Conservation (phyloP, 2,329 filamentous ascomycete species). For the Colletotrichum viniferum region DNA sequence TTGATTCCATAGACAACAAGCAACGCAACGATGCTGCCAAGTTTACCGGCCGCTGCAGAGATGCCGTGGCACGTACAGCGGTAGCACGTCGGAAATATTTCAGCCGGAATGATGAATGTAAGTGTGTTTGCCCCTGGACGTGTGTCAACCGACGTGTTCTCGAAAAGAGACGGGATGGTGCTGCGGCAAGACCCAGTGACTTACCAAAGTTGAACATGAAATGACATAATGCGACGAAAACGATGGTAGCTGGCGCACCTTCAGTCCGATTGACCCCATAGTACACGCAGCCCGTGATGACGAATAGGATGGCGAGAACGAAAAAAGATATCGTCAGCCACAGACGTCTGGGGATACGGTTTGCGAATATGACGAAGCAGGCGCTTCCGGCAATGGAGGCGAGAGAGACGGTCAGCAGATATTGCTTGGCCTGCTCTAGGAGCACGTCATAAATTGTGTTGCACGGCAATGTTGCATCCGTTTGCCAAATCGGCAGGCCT, state of each 20-base stretch:
- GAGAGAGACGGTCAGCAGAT: slow-evolving; percentile 55
- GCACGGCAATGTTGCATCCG: slow-evolving; percentile 51
- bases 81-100: slow-evolving; percentile 69
- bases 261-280: slow-evolving; percentile 48
- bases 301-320: slow-evolving; percentile 48
- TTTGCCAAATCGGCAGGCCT: slow-evolving; percentile 54
- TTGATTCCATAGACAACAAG: slow-evolving; percentile 57
- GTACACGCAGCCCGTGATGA: slow-evolving; percentile 55
- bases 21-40: slow-evolving; percentile 59
- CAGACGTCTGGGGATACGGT: slow-evolving; percentile 50
- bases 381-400: slow-evolving; percentile 55
- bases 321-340: slow-evolving; percentile 57
- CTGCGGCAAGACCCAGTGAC: slow-evolving; percentile 13
- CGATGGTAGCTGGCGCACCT: slow-evolving; percentile 50
- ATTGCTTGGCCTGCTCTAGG: slow-evolving; percentile 57
- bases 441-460: slow-evolving; percentile 57
- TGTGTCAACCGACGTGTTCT: slow-evolving; percentile 8
- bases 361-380: slow-evolving; percentile 52
- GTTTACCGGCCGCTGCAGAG: slow-evolving; percentile 63
- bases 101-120: slow-evolving; percentile 68
- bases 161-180: neutral
- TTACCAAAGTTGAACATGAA: slow-evolving; percentile 61
- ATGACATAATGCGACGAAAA: slow-evolving; percentile 56
- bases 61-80: slow-evolving; percentile 67
- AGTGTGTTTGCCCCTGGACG: slow-evolving; percentile 60